phyloP scores from a whole-genome alignment of 163 green algal species.

The Chloroidium sp. region DNA sequence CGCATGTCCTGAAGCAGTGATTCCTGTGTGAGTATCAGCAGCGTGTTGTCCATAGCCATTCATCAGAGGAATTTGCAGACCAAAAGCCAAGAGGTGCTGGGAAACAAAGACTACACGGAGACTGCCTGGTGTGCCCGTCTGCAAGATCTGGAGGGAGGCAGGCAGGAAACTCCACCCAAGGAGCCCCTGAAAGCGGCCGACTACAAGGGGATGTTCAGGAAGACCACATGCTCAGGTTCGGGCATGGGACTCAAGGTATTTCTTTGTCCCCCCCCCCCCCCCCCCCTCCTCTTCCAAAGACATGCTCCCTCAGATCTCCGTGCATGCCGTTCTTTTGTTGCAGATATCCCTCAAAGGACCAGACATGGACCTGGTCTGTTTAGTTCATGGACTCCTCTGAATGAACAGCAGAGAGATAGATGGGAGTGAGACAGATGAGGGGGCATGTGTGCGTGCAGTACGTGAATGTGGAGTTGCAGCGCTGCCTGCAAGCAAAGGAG shows the following conservation, averaged over 20 bases:
- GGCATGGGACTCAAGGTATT: constrained; percentile 38
- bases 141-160: not conserved
- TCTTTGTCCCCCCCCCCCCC: not conserved
- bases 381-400: too few relatives aligned
- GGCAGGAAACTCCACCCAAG: not conserved
- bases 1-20: too few relatives aligned
- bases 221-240: constrained; percentile 23
- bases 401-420: too few relatives aligned
- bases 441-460: constrained; percentile 8
- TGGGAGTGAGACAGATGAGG: too few relatives aligned
- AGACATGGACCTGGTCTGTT: too few relatives aligned
- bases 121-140: not conserved
- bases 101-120: not conserved
- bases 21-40: too few relatives aligned
- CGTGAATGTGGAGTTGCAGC: constrained; percentile 26
- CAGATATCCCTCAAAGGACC: too few relatives aligned
- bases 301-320: too few relatives aligned
- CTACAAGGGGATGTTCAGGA: constrained; percentile 12
- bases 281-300: too few relatives aligned
- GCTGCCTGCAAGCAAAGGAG: constrained; percentile 14
- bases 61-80: not conserved
- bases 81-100: not conserved
- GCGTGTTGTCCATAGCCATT: not conserved
- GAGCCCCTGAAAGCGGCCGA: constrained; percentile 7
- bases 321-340: too few relatives aligned